A percentile compares a stretch with the other conserved stretches of the same genome.
These are phyloP conservation scores for Thelephora ganbajun DNA, from an alignment of 768 basidiomycete genomes.

Conservation along the genomic window DNA sequence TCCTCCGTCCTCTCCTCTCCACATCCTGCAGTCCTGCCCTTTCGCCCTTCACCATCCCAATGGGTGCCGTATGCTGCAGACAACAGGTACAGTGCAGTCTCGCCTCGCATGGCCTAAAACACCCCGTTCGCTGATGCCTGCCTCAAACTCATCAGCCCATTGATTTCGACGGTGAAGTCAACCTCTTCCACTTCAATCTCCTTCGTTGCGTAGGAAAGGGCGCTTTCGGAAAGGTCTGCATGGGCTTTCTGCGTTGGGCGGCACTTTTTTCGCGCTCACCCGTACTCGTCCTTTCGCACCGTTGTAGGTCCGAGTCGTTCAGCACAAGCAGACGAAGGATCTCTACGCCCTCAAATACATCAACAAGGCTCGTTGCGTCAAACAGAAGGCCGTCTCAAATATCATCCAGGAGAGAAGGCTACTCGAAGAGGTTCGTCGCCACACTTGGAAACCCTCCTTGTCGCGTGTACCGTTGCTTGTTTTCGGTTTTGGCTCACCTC, in stretches of 20 bases:
- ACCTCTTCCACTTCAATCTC: conserved; percentile 93
- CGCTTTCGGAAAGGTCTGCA: conserved; percentile 87
- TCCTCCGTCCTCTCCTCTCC: conserved; percentile 5
- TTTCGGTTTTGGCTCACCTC: conserved; percentile 6
- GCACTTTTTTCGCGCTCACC: not conserved
- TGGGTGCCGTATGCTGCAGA: conserved; percentile 83
- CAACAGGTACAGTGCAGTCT: conserved; percentile 39
- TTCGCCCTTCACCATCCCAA: conserved; percentile 15
- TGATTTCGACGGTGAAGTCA: conserved; percentile 91
- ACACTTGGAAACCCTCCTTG: not conserved
- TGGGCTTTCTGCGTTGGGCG: conserved; percentile 4
- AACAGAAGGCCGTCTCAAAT: conserved; percentile 97
- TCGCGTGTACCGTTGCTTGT: conserved; percentile 10
- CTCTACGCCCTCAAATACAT: conserved; percentile 98
- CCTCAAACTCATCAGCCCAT: conserved; percentile 44
- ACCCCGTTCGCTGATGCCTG: not conserved
- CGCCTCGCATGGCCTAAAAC: not conserved
- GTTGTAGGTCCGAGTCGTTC: conserved; percentile 88
- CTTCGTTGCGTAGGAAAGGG: conserved; percentile 96
- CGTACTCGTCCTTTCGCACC: conserved; percentile 2
- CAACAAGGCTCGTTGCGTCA: conserved; percentile 94
- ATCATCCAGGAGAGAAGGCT: conserved; percentile 92
- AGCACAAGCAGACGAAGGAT: conserved; percentile 96
- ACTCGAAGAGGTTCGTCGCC: conserved; percentile 71
- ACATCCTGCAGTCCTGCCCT: conserved; percentile 4